Conservation (phyloP, 345 rosid species). For the Euphorbia pulcherrima region DNA sequence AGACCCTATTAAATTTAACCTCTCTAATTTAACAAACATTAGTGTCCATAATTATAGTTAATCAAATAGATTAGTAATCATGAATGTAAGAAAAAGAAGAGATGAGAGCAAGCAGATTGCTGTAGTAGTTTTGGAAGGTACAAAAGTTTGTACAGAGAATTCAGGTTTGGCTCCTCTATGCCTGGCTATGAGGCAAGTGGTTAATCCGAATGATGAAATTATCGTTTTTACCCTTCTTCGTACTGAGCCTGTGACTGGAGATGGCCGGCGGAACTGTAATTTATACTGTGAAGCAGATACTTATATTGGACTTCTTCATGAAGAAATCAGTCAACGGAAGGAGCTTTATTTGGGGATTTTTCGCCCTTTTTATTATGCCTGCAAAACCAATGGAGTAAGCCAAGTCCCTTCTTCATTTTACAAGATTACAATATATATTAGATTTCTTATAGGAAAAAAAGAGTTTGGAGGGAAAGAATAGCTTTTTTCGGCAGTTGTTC, state of each 20-base stretch:
- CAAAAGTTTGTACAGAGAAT: slow-evolving; percentile 15
- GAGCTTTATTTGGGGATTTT: slow-evolving; percentile 23
- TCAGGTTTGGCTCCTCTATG: slow-evolving; percentile 22
- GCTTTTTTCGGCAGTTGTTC: too few relatives aligned
- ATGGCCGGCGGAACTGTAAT: slow-evolving; percentile 4
- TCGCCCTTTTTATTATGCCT: slow-evolving; percentile 29
- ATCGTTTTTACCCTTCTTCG: slow-evolving; percentile 33
- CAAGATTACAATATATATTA: too few relatives aligned
- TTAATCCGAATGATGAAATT: slow-evolving; percentile 32
- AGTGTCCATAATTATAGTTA: neutral
- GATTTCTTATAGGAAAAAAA: too few relatives aligned
- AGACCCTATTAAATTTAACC: neutral
- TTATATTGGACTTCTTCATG: slow-evolving; percentile 17
- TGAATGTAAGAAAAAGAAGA: slow-evolving; percentile 24
- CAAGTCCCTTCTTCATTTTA: neutral
- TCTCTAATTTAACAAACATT: neutral
- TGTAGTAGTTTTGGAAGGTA: slow-evolving; percentile 36
- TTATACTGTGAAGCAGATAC: slow-evolving; percentile 15
- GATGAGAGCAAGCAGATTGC: slow-evolving; percentile 21
- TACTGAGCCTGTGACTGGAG: neutral
- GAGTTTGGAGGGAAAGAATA: too few relatives aligned
- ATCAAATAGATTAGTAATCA: neutral
- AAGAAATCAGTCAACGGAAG: slow-evolving; percentile 27
- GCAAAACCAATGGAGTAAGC: slow-evolving; percentile 37
- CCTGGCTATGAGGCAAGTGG: slow-evolving; percentile 18